phyloP scores from a whole-genome alignment of 2,329 filamentous ascomycete genomes.

The Beauveria pseudobassiana region DNA sequence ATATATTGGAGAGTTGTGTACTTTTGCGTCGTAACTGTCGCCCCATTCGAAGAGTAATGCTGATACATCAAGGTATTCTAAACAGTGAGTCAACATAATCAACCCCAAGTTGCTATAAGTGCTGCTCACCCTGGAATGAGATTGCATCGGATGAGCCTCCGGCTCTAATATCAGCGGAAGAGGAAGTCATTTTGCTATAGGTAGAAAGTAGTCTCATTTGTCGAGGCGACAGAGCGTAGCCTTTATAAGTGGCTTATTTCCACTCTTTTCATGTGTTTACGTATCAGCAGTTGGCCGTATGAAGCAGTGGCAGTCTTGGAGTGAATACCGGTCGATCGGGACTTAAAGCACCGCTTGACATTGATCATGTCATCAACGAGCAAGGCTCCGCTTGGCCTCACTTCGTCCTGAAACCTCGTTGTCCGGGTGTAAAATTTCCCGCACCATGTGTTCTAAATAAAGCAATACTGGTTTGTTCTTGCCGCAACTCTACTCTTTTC shows the following conservation, averaged over 20 bases:
- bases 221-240: neutral
- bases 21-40: neutral
- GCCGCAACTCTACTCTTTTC: too few species aligned
- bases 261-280: neutral
- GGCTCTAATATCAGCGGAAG: neutral
- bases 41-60: neutral
- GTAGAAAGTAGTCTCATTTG: neutral
- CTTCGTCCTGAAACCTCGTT: too few species aligned
- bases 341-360: neutral
- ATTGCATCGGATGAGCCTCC: neutral
- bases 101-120: neutral
- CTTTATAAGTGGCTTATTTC: neutral
- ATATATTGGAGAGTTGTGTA: neutral
- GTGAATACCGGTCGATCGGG: neutral
- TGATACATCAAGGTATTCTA: neutral
- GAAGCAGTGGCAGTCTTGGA: neutral
- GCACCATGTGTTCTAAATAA: too few species aligned
- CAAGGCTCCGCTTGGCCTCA: neutral
- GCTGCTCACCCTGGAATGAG: neutral
- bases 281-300: neutral
- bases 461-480: too few species aligned
- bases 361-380: neutral
- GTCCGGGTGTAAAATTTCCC: too few species aligned
- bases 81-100: neutral
- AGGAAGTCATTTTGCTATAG: neutral